Evolutionary conservation across 2,329 filamentous ascomycete species (phyloP).

Genomic region (Aspergillus tamarii): DNA sequence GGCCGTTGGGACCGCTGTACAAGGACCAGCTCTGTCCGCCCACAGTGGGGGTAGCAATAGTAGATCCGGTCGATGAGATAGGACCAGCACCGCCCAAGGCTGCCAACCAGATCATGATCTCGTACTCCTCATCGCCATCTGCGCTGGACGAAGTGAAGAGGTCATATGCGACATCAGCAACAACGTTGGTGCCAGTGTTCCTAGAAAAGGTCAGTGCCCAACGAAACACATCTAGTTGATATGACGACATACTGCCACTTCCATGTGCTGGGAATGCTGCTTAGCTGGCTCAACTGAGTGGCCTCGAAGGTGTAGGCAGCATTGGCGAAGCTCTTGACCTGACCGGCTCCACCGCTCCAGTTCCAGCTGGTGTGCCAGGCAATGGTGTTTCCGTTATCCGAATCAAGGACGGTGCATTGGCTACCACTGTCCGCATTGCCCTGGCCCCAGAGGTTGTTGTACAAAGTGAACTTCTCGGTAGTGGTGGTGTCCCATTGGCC

Average conservation of each 20-base stretch:
- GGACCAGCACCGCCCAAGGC: slow-evolving; percentile 61
- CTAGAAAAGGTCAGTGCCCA: slow-evolving; percentile 18
- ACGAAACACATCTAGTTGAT: slow-evolving; percentile 10
- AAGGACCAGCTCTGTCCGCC: slow-evolving; percentile 61
- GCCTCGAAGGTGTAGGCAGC: slow-evolving; percentile 44
- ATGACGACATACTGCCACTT: slow-evolving; percentile 42
- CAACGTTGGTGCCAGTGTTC: slow-evolving; percentile 54
- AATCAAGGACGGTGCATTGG: slow-evolving; percentile 50
- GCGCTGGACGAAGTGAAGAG: slow-evolving; percentile 59
- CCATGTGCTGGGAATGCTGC: slow-evolving; percentile 50
- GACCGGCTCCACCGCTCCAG: slow-evolving; percentile 44
- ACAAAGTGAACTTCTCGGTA: slow-evolving; percentile 52
- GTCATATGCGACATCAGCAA: slow-evolving; percentile 65
- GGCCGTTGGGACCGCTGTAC: slow-evolving; percentile 63
- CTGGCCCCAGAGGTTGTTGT: slow-evolving; percentile 58
- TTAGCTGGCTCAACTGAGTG: slow-evolving; percentile 39
- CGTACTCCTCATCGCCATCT: slow-evolving; percentile 55
- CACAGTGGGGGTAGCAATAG: slow-evolving; percentile 59
- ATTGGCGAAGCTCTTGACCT: slow-evolving; percentile 54
- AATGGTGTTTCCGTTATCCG: slow-evolving; percentile 37
- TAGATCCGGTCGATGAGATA: slow-evolving; percentile 53
- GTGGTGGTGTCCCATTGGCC: slow-evolving; percentile 43
- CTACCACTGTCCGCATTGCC: slow-evolving; percentile 38
- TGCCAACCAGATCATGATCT: slow-evolving; percentile 69
- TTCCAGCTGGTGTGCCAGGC: slow-evolving; percentile 51